Percentiles rank a stretch among this genome's conserved stretches.
Conservation (phyloP, 1,284 basidiomycete species). For the Ustilago hordei region DNA sequence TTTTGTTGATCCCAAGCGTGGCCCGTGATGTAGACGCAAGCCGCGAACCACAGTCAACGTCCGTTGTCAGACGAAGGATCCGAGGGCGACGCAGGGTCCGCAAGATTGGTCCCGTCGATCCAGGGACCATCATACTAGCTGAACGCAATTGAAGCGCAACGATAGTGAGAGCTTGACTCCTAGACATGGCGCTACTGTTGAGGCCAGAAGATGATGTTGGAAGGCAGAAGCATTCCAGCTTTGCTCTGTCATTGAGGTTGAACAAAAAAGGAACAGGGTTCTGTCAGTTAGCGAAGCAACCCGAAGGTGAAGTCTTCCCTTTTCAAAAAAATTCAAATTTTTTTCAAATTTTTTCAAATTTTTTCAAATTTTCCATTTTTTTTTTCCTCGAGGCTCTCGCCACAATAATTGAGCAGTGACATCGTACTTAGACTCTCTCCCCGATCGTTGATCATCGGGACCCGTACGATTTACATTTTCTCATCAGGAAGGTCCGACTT, state of each 20-base stretch:
- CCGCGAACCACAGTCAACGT: slow-evolving; percentile 7
- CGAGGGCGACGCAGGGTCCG: slow-evolving; percentile 9
- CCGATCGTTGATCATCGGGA: too few species aligned
- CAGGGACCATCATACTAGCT: slow-evolving; percentile 8
- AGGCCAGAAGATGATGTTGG: neutral
- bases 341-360: neutral
- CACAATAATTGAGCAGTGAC: too few species aligned
- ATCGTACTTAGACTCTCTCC: too few species aligned
- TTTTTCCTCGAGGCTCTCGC: too few species aligned
- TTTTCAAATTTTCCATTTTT: too few species aligned
- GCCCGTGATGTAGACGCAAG: slow-evolving; percentile 32
- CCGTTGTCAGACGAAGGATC: neutral
- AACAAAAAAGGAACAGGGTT: slow-evolving; percentile 3
- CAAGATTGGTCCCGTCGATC: slow-evolving; percentile 8
- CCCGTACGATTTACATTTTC: too few species aligned
- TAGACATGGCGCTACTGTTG: neutral
- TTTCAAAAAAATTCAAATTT: too few species aligned
- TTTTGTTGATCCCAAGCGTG: slow-evolving; percentile 16
- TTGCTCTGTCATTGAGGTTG: neutral
- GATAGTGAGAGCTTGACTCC: neutral
- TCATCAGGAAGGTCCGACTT: neutral
- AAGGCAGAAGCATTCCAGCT: neutral
- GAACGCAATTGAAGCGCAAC: neutral
- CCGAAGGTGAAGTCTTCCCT: slow-evolving; percentile 12
- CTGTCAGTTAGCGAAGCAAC: slow-evolving; percentile 3